Evolutionary conservation across 140 eudicot genomes (phyloP).

Genomic region (Oenanthe javanica): DNA sequence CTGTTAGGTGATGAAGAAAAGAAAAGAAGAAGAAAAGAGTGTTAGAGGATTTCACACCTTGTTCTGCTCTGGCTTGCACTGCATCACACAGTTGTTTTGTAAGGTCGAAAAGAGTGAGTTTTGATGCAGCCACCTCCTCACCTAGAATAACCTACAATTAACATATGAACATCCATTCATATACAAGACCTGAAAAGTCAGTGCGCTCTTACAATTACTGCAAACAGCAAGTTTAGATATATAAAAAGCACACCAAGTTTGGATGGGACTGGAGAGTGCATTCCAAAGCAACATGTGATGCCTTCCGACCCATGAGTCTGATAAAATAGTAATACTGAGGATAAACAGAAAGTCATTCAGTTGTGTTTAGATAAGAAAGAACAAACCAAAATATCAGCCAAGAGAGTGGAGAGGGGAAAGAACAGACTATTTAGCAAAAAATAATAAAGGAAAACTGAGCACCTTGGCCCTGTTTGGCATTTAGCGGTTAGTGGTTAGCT

Average conservation of each 20-base stretch:
- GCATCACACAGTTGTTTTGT: conserved; percentile 97
- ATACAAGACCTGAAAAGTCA: neutral
- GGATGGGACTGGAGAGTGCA: conserved; percentile 99
- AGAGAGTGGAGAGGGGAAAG: too few relatives aligned
- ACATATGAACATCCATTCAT: neutral
- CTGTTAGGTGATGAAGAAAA: conserved; percentile 1
- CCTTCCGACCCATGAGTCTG: conserved; percentile 99
- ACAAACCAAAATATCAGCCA: neutral
- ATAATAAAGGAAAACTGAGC: too few relatives aligned
- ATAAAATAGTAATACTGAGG: conserved; percentile 87
- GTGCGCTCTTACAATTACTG: conserved; percentile 6
- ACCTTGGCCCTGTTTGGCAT: too few relatives aligned
- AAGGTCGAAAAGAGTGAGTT: conserved; percentile 87
- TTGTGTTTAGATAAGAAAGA: neutral
- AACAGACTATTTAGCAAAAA: neutral
- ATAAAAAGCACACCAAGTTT: conserved; percentile 56
- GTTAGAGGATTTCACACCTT: conserved; percentile 32
- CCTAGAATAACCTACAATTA: conserved; percentile 78
- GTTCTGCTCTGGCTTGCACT: conserved; percentile 88
- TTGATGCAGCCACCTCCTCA: conserved; percentile 95
- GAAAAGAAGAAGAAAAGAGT: neutral
- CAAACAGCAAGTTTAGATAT: neutral
- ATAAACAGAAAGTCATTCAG: neutral
- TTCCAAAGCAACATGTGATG: conserved; percentile 97
- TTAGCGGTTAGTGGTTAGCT: too few relatives aligned